Evolutionary conservation across 129 eudicot genomes (phyloP), one percentile per base, ranked within the genome.

Genomic region (Scalesia atractyloides): DNA sequence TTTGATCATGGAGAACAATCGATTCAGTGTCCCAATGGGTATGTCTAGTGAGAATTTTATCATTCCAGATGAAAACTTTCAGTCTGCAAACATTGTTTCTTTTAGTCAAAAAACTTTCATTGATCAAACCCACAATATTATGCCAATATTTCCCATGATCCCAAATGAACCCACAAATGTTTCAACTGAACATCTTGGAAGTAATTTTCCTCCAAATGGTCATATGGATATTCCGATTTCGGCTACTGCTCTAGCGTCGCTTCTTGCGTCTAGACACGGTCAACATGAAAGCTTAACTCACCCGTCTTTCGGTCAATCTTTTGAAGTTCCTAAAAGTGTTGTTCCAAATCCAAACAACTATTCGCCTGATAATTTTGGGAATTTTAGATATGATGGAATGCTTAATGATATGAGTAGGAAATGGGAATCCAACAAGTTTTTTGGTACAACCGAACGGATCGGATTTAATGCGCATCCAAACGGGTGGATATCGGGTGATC

Each of bases 401-500:
- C 53, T 78, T 34, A 63, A 79, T 68, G 86, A 78, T 69, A 13
- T 83, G 54, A 84, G 73, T 53, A 66, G 74, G 60, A 87, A 75
- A 84, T 91, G 91, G 88, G 95, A 77, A 15, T 80, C 68, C 34
- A 73, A 79, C 80, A 82, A 85, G 64, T 65, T 80, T 61, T 30
- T 70, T 33, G 30, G 76, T 17, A 24, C 76, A 5, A 87, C 50
- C 24, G 80, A 66, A 22, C 66, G 57, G 16, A 41, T 65, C 36
- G 65, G 57, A 51, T 68, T 79, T 57, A 73, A 72, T 36, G 57
- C 86, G 0, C 69, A 62, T 78, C 79, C 80, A 14, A 73, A 69
- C 18, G 73, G 79, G 37, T 91, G 97, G 94, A 67, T 79, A 58
- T 74, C 86, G 30, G 74, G 80, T 3, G 87, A 82, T 47, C 71